Evolutionary conservation across 371 early-diverging fungal genomes (phyloP).

Genomic region (Mortierella sp.): DNA sequence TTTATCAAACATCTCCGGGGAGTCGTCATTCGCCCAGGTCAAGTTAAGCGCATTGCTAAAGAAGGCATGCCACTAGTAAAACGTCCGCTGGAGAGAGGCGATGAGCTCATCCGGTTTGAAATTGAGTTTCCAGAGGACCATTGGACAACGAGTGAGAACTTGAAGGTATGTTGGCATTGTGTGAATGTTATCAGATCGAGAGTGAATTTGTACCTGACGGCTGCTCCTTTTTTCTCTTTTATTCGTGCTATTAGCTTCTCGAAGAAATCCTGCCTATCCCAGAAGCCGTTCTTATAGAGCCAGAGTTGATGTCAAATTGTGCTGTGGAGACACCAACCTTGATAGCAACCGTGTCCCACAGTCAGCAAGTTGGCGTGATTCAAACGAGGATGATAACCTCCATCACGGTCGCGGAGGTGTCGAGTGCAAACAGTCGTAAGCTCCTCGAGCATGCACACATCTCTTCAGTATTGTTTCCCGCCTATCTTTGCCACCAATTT

Average conservation of each 20-base stretch:
- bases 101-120: conserved; percentile 48
- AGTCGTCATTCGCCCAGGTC: conserved; percentile 79
- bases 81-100: conserved; percentile 79
- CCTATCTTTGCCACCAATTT: too few relatives aligned
- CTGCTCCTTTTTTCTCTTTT: too few relatives aligned
- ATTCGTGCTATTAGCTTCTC: not conserved
- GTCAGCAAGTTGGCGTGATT: not conserved
- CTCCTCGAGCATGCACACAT: too few relatives aligned
- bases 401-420: not conserved
- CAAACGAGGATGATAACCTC: too few relatives aligned
- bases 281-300: not conserved
- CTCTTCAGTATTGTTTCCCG: too few relatives aligned
- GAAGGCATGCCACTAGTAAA: conserved; percentile 85
- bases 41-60: conserved; percentile 71
- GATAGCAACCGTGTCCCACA: not conserved
- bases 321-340: not conserved
- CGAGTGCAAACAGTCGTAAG: not conserved
- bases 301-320: not conserved
- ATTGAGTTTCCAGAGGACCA: not conserved
- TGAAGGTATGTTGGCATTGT: not conserved
- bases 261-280: not conserved
- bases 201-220: too few relatives aligned
- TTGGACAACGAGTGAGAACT: not conserved
- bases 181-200: not conserved
- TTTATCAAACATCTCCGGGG: conserved; percentile 79